These are phyloP conservation scores for Fonsecaea monophora DNA, from an alignment of 2,329 filamentous ascomycete genomes.

Conservation along the genomic window DNA sequence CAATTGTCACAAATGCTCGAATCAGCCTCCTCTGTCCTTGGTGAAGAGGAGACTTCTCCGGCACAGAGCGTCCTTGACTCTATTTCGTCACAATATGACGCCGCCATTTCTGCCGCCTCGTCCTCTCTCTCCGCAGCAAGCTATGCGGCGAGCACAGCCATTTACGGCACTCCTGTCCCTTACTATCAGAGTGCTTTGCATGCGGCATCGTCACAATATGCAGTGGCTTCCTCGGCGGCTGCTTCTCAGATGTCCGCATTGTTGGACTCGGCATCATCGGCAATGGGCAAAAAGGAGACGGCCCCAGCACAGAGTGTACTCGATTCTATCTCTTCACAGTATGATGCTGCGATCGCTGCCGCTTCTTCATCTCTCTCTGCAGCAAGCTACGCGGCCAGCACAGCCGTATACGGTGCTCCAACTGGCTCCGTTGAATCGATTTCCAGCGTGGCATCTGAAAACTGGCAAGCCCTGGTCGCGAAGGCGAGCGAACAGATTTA, in stretches of 20 bases:
- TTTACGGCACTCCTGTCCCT: slow-evolving; percentile 44
- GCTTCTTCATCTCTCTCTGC: slow-evolving; percentile 53
- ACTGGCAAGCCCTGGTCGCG: slow-evolving; percentile 69
- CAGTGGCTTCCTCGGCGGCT: slow-evolving; percentile 47
- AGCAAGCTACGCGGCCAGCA: slow-evolving; percentile 51
- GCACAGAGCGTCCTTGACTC: slow-evolving; percentile 51
- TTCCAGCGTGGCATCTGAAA: slow-evolving; percentile 63
- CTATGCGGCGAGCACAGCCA: slow-evolving; percentile 48
- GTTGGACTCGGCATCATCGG: slow-evolving; percentile 50
- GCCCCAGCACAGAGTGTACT: slow-evolving; percentile 50
- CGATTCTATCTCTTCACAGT: slow-evolving; percentile 55
- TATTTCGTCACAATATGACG: slow-evolving; percentile 55
- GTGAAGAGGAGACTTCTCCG: slow-evolving; percentile 46
- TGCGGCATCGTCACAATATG: slow-evolving; percentile 48
- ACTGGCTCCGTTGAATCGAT: slow-evolving; percentile 55
- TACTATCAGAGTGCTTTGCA: slow-evolving; percentile 47
- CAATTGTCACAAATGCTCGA: slow-evolving; percentile 50
- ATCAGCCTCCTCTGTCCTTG: slow-evolving; percentile 50
- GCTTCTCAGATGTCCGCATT: slow-evolving; percentile 51
- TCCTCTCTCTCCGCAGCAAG: slow-evolving; percentile 49
- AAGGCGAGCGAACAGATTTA: slow-evolving; percentile 74
- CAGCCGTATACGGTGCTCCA: slow-evolving; percentile 54
- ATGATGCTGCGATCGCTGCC: slow-evolving; percentile 51
- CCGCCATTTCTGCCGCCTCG: slow-evolving; percentile 54
- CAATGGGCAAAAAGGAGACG: slow-evolving; percentile 45